phyloP scores from a whole-genome alignment of 2,329 filamentous ascomycete genomes.

The Celoporthe dispersa region DNA sequence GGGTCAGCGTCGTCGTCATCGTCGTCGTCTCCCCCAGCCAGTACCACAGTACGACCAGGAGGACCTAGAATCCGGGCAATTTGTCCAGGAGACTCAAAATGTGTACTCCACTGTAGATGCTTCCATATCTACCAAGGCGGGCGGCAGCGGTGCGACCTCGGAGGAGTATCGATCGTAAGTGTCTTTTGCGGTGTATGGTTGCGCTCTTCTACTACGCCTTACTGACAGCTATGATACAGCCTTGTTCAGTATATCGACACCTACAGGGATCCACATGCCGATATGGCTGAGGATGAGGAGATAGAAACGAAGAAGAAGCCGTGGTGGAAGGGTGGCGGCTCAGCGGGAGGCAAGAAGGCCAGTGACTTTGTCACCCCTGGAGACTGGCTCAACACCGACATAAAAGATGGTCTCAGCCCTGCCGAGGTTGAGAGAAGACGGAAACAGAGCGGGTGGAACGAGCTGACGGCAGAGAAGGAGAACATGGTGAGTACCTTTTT shows the following conservation, averaged over 20 bases:
- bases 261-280: constrained; percentile 42
- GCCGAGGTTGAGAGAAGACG: constrained; percentile 66
- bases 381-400: constrained; percentile 72
- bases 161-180: constrained; percentile 42
- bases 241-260: constrained; percentile 42
- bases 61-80: constrained; percentile 39
- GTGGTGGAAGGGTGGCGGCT: constrained; percentile 43
- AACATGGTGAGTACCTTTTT: constrained; percentile 54
- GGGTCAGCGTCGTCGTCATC: constrained; percentile 23
- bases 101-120: constrained; percentile 31
- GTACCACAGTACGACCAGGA: constrained; percentile 34
- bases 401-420: constrained; percentile 64
- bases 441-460: constrained; percentile 71
- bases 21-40: constrained; percentile 23
- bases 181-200: not conserved
- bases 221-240: constrained; percentile 12
- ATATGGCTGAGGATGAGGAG: constrained; percentile 38
- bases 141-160: constrained; percentile 39
- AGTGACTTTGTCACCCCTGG: constrained; percentile 56
- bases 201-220: not conserved
- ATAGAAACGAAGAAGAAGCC: constrained; percentile 37
- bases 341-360: constrained; percentile 35
- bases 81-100: constrained; percentile 36
- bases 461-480: constrained; percentile 74
- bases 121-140: constrained; percentile 30